Percentiles rank a stretch among this genome's conserved stretches.
Evolutionary conservation across 2,329 filamentous ascomycete genomes (phyloP).

Genomic region (Byssothecium circinans): DNA sequence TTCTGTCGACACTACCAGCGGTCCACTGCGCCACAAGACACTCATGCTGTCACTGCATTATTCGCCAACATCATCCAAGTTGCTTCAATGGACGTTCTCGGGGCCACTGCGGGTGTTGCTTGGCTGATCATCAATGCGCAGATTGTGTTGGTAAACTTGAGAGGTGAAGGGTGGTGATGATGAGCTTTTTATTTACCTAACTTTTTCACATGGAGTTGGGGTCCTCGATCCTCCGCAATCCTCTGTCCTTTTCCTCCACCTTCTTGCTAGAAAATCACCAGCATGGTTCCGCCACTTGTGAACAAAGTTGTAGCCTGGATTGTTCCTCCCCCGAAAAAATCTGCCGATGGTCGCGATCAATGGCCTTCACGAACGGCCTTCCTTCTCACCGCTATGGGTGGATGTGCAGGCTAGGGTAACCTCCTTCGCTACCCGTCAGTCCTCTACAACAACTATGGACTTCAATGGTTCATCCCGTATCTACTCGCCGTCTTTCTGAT

Average conservation of each 20-base stretch:
- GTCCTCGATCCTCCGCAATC: too few relatives aligned
- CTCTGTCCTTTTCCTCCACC: too few relatives aligned
- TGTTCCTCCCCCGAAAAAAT: conserved; percentile 8
- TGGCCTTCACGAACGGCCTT: conserved; percentile 18
- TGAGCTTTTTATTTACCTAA: neutral
- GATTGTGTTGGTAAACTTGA: neutral
- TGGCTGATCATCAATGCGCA: neutral
- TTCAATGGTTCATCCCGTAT: conserved; percentile 20
- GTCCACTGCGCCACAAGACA: too few relatives aligned
- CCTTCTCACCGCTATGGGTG: conserved; percentile 18
- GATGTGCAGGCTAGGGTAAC: conserved; percentile 19
- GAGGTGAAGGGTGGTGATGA: too few relatives aligned
- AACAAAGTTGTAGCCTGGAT: conserved; percentile 2
- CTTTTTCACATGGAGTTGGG: too few relatives aligned
- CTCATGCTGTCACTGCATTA: too few relatives aligned
- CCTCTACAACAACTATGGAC: conserved; percentile 21
- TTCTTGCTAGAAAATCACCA: neutral
- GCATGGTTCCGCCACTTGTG: neutral
- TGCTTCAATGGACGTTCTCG: neutral
- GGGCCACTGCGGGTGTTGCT: neutral
- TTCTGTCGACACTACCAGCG: conserved; percentile 1
- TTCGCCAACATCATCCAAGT: neutral
- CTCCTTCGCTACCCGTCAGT: conserved; percentile 19
- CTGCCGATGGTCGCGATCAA: conserved; percentile 20
- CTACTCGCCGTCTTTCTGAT: conserved; percentile 17